Percentiles rank a stretch among this genome's conserved stretches.
Evolutionary conservation across 306 rosid species (phyloP).

Genomic region (Trichosanthes cucumerina): DNA sequence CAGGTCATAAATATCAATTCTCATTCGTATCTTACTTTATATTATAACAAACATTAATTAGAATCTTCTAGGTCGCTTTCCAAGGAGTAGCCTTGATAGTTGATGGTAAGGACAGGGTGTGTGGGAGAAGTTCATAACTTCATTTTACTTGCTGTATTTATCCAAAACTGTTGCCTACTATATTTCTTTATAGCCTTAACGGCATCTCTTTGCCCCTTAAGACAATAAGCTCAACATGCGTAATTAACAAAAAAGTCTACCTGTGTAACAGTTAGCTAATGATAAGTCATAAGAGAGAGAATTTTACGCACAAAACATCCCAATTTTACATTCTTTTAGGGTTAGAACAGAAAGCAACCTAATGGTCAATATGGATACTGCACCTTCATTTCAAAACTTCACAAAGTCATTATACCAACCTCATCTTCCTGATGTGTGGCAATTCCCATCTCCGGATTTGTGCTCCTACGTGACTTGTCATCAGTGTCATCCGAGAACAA

Average conservation of each 20-base stretch:
- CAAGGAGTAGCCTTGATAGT: not conserved
- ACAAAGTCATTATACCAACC: not conserved
- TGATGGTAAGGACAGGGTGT: not conserved
- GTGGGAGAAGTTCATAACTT: not conserved
- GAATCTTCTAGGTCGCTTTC: not conserved
- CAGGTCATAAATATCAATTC: not conserved
- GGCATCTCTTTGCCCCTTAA: not conserved
- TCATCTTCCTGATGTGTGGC: conserved; percentile 49
- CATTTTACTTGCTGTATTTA: not conserved
- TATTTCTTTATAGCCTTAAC: not conserved
- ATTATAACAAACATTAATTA: not conserved
- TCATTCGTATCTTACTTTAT: not conserved
- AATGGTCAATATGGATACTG: not conserved
- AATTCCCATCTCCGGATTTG: conserved; percentile 47
- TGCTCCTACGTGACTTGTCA: conserved; percentile 47
- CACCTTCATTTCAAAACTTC: not conserved
- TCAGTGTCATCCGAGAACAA: conserved; percentile 93
- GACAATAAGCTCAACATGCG: not conserved
- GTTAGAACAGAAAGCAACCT: not conserved
- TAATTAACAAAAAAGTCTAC: not conserved
- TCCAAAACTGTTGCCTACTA: not conserved
- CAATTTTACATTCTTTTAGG: not conserved
- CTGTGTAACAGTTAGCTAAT: not conserved
- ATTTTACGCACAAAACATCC: not conserved
- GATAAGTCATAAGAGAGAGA: not conserved